A percentile compares a stretch with the other conserved stretches of the same genome.
Conservation (phyloP, 2,329 filamentous ascomycete genomes). For the Fusarium liriodendri region DNA sequence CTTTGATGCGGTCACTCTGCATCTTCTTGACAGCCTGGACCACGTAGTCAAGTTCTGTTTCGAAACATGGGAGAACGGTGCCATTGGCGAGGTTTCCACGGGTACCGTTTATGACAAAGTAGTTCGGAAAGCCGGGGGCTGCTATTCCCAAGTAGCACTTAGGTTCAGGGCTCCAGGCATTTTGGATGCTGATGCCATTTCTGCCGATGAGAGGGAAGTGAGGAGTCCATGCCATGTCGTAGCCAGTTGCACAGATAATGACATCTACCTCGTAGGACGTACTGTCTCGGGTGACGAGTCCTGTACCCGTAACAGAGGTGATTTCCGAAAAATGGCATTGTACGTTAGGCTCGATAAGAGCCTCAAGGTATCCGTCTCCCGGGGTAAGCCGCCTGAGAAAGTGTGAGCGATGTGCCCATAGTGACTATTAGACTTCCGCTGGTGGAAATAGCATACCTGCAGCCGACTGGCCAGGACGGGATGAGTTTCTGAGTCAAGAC, state of each 20-base stretch:
- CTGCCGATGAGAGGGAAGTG: neutral
- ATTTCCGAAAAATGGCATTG: neutral
- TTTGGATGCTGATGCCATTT: neutral
- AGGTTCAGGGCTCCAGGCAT: neutral
- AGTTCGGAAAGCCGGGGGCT: neutral
- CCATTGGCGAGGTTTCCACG: too few species aligned
- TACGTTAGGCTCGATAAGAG: neutral
- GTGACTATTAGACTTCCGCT: neutral
- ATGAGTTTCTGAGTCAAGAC: too few species aligned
- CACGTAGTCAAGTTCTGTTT: too few species aligned
- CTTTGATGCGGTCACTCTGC: too few species aligned
- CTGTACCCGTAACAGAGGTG: neutral
- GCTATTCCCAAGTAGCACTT: neutral
- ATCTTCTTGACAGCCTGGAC: too few species aligned
- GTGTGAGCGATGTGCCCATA: neutral
- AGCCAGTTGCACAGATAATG: neutral
- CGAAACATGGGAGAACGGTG: too few species aligned
- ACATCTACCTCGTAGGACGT: neutral
- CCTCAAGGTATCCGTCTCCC: neutral
- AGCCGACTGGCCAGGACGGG: too few species aligned
- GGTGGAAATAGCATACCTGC: neutral
- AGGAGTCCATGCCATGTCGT: neutral
- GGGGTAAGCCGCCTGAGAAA: neutral
- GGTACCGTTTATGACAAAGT: too few species aligned
- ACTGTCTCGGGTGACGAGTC: neutral